Evolutionary conservation across 345 rosid genomes (phyloP).

Genomic region (Hirschfeldia incana): DNA sequence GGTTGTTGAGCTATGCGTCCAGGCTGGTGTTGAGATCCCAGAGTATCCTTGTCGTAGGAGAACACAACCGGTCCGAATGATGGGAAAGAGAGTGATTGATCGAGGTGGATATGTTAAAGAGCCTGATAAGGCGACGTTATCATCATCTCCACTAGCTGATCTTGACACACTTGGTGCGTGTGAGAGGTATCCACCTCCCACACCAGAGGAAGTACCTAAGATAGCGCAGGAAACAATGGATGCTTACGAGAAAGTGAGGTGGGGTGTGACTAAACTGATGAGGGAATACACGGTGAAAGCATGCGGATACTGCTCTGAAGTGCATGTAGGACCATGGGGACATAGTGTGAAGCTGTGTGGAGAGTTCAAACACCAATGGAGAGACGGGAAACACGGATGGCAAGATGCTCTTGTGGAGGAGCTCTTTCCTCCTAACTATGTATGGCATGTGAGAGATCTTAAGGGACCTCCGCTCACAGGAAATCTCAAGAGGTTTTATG

Average conservation of each 20-base stretch:
- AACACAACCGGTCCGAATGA: constrained; percentile 66
- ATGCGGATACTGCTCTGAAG: constrained; percentile 91
- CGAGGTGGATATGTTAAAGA: constrained; percentile 67
- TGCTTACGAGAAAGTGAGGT: constrained; percentile 63
- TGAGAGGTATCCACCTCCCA: constrained; percentile 54
- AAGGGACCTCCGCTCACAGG: constrained; percentile 62
- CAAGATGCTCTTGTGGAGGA: constrained; percentile 80
- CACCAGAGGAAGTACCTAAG: constrained; percentile 50
- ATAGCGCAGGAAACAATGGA: constrained; percentile 81
- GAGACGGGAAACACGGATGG: constrained; percentile 99
- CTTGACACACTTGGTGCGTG: constrained; percentile 73
- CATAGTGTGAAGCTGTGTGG: constrained; percentile 93
- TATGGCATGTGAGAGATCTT: constrained; percentile 77
- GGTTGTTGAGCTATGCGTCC: constrained; percentile 84
- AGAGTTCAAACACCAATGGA: constrained; percentile 89
- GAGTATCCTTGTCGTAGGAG: constrained; percentile 86
- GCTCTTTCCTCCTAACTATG: constrained; percentile 71
- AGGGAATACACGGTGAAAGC: constrained; percentile 76
- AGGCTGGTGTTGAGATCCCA: constrained; percentile 80
- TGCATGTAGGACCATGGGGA: constrained; percentile 94
- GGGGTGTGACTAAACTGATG: constrained; percentile 73
- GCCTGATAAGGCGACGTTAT: constrained; percentile 47
- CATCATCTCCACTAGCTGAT: constrained; percentile 60
- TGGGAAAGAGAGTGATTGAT: constrained; percentile 71
- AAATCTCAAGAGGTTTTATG: constrained; percentile 70